A percentile compares a stretch with the other conserved stretches of the same genome.
Conservation (phyloP, 768 basidiomycete genomes). For the Mycena epipterygia region DNA sequence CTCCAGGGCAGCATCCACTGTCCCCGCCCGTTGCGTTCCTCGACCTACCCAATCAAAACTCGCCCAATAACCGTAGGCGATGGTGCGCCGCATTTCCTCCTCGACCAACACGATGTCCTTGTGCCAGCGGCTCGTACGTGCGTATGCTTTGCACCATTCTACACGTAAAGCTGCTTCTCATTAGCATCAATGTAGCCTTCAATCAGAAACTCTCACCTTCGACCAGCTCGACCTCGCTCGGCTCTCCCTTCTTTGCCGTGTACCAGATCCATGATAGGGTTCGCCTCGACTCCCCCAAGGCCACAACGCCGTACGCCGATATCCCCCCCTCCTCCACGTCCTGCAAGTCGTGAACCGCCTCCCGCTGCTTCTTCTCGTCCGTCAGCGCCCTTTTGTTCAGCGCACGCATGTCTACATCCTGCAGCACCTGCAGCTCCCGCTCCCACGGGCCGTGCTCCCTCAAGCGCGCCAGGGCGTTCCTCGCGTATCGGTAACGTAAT, state of each 20-base stretch:
- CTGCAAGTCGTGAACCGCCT: neutral
- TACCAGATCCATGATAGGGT: conserved; percentile 19
- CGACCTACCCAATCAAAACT: neutral
- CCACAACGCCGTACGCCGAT: neutral
- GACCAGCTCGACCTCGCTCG: neutral
- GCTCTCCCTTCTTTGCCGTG: neutral
- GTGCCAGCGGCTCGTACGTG: conserved; percentile 15
- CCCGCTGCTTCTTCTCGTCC: neutral
- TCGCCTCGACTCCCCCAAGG: neutral
- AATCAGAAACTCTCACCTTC: neutral
- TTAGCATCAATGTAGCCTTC: neutral
- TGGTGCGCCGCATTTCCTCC: conserved; percentile 20
- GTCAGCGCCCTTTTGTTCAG: conserved; percentile 10
- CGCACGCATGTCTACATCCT: conserved; percentile 5
- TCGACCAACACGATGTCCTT: conserved; percentile 22
- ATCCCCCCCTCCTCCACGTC: neutral
- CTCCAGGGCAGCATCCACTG: neutral
- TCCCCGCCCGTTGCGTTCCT: neutral
- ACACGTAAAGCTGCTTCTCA: neutral
- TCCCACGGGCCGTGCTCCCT: neutral
- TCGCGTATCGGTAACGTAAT: conserved; percentile 7
- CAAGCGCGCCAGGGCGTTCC: conserved; percentile 1
- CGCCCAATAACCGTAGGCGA: conserved; percentile 1
- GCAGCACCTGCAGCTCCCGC: neutral
- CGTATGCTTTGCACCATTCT: conserved; percentile 19